Percentiles rank a stretch among this genome's conserved stretches.
Evolutionary conservation across 257 asterid species (phyloP).

Genomic region (Rhazya stricta): DNA sequence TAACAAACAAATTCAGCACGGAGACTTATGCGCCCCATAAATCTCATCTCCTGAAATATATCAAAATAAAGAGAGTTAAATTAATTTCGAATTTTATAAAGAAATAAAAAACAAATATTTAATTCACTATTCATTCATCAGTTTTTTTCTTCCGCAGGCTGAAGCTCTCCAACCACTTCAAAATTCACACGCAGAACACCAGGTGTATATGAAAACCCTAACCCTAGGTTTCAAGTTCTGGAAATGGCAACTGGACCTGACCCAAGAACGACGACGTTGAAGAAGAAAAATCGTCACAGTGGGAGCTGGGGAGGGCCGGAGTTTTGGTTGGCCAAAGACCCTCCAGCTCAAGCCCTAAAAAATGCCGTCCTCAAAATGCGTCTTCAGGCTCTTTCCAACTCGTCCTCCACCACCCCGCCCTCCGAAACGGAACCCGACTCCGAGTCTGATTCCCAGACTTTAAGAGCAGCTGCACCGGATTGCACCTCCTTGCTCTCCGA

Average conservation of each 20-base stretch:
- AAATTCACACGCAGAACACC: background rate
- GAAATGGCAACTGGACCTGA: constrained; percentile 52
- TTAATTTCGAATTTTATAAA: background rate
- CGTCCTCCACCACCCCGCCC: constrained; percentile 65
- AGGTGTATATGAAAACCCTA: constrained; percentile 32
- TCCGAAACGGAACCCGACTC: constrained; percentile 53
- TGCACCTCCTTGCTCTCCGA: constrained; percentile 50
- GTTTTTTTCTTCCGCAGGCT: background rate
- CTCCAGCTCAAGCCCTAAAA: constrained; percentile 40
- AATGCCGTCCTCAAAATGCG: constrained; percentile 61
- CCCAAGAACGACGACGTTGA: constrained; percentile 14
- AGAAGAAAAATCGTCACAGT: constrained; percentile 36
- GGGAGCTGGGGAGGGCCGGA: constrained; percentile 55
- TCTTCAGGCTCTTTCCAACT: constrained; percentile 50
- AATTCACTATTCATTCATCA: background rate
- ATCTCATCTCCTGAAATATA: constrained; percentile 22
- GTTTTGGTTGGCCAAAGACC: constrained; percentile 43
- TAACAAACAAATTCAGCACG: background rate
- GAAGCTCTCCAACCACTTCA: background rate
- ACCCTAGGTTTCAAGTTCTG: constrained; percentile 30
- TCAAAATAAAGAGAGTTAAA: background rate
- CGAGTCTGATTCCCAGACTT: constrained; percentile 21
- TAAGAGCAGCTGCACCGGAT: constrained; percentile 29
- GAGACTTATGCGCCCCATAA: constrained; percentile 30
- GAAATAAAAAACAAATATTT: background rate